These are phyloP conservation scores for Ascocoryne sarcoides DNA, from an alignment of 2,329 filamentous ascomycete genomes.

Conservation along the genomic window DNA sequence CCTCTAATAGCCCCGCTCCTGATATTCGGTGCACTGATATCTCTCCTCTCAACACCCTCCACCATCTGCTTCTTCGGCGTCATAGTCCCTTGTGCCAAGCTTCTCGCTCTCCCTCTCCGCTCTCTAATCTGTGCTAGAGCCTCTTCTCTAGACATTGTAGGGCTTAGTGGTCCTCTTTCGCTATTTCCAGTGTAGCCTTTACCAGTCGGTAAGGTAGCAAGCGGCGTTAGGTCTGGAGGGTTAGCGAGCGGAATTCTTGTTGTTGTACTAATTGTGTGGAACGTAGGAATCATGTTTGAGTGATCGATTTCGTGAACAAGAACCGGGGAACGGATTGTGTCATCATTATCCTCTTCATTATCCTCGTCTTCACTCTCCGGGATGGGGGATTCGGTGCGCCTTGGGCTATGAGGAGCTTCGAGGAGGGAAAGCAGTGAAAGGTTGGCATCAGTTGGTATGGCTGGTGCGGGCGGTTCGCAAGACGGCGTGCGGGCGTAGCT, in stretches of 20 bases:
- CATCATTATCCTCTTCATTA: constrained; percentile 22
- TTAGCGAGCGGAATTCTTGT: constrained; percentile 26
- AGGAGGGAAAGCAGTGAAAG: constrained; percentile 54
- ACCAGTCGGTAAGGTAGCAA: constrained; percentile 8
- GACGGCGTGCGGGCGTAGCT: constrained; percentile 51
- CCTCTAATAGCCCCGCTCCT: constrained; percentile 18
- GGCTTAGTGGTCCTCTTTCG: constrained; percentile 46
- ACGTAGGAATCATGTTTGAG: constrained; percentile 14
- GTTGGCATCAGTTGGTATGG: constrained; percentile 40
- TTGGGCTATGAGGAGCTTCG: constrained; percentile 38
- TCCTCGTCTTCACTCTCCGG: constrained; percentile 11
- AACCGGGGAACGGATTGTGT: constrained; percentile 23
- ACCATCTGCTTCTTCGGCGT: constrained; percentile 44
- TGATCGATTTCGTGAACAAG: background rate
- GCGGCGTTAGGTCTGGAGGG: constrained; percentile 20
- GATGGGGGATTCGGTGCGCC: constrained; percentile 14
- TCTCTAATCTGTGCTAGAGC: constrained; percentile 68
- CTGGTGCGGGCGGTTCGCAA: constrained; percentile 52
- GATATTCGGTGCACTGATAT: constrained; percentile 27
- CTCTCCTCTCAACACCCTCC: constrained; percentile 18
- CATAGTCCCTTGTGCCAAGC: constrained; percentile 52
- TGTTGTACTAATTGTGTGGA: constrained; percentile 28
- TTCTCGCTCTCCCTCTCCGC: constrained; percentile 61
- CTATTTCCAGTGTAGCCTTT: too few relatives aligned
- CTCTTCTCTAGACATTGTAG: constrained; percentile 63